Percentiles rank a stretch among this genome's conserved stretches.
Conservation (phyloP, 208 protist genomes). For the Vickermania spadyakhi region DNA sequence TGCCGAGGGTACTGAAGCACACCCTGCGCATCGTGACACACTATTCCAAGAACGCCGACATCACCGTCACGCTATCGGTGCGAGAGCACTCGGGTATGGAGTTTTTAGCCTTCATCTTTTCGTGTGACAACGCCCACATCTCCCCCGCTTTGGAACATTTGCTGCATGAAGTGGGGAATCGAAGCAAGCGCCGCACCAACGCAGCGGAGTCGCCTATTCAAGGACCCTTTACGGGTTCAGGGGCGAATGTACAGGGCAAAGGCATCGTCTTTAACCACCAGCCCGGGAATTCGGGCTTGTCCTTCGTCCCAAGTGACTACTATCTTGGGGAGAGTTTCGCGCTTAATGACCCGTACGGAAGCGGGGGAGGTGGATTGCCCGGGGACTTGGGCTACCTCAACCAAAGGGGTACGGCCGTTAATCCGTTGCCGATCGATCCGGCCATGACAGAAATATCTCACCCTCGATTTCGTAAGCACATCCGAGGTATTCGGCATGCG, state of each 20-base stretch:
- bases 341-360: not conserved
- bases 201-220: not conserved
- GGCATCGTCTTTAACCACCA: not conserved
- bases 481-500: slow-evolving; percentile 11
- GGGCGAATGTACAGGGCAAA: too few species aligned
- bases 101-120: slow-evolving; percentile 79
- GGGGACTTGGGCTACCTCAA: not conserved
- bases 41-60: slow-evolving; percentile 13
- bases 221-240: too few species aligned
- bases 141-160: slow-evolving; percentile 26
- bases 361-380: not conserved
- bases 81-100: slow-evolving; percentile 62
- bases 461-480: not conserved
- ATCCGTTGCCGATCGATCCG: not conserved
- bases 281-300: not conserved
- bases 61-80: slow-evolving; percentile 58
- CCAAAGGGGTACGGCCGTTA: not conserved
- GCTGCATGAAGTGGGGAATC: slow-evolving; percentile 20
- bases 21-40: slow-evolving; percentile 45
- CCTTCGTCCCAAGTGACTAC: not conserved
- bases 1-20: slow-evolving; percentile 73
- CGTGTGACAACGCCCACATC: slow-evolving; percentile 43
- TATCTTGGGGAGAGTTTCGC: not conserved
- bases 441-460: not conserved
- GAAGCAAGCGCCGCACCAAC: not conserved